A percentile compares a stretch with the other conserved stretches of the same genome.
Conservation (phyloP, 257 asterid genomes). For the Solanum corneliomulleri region DNA sequence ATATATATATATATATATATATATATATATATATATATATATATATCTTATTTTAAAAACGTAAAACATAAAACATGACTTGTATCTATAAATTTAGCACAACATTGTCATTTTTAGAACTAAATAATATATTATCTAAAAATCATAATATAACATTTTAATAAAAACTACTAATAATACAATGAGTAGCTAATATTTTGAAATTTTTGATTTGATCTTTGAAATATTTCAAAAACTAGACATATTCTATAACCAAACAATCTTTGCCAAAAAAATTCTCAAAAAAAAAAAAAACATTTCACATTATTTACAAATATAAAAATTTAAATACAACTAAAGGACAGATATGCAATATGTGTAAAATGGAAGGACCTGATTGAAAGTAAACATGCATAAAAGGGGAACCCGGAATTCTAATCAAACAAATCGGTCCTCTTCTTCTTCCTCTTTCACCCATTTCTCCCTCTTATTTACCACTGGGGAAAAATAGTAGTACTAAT, state of each 20-base stretch:
- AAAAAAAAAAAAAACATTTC: neutral
- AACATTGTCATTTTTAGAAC: neutral
- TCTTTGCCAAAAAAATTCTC: neutral
- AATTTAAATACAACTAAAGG: neutral
- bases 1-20: no score
- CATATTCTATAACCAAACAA: neutral
- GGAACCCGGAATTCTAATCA: constrained; percentile 15
- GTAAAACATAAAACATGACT: no score
- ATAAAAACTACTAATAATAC: no score
- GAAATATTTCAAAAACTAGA: no score
- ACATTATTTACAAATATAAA: neutral
- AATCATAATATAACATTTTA: no score
- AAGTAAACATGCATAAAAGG: constrained; percentile 52
- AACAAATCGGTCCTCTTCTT: neutral
- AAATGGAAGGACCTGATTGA: constrained; percentile 18
- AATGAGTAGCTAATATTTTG: no score
- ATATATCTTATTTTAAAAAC: no score
- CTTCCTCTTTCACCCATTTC: neutral
- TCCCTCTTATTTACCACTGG: neutral
- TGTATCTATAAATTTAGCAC: neutral
- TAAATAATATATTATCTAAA: no score
- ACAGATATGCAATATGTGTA: constrained; percentile 21
- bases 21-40: no score
- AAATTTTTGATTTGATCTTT: no score
- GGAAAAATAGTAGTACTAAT: neutral